A percentile compares a stretch with the other conserved stretches of the same genome.
Evolutionary conservation across 2,329 filamentous ascomycete genomes (phyloP).

Genomic region (Neodidymelliopsis sp.): DNA sequence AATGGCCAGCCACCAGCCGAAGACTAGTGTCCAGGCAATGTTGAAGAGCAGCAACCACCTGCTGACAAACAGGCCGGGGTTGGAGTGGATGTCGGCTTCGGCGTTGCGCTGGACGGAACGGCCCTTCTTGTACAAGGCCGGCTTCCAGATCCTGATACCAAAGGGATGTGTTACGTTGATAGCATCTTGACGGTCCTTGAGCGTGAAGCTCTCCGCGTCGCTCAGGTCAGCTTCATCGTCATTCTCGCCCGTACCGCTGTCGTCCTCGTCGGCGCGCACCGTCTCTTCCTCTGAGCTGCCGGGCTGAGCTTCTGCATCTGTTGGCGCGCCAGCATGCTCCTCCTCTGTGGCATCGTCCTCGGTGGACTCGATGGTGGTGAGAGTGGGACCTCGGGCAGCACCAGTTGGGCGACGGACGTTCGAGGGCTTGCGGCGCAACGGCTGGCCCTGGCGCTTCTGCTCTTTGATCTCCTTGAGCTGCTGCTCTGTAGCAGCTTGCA

Average conservation of each 20-base stretch:
- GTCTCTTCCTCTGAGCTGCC: conserved; percentile 49
- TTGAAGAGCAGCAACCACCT: conserved; percentile 89
- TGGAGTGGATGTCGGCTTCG: conserved; percentile 95
- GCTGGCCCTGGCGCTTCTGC: conserved; percentile 37
- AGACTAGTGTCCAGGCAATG: conserved; percentile 84
- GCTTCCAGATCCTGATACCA: conserved; percentile 98
- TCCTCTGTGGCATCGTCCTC: conserved; percentile 56
- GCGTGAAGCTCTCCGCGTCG: conserved; percentile 95
- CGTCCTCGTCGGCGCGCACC: conserved; percentile 45
- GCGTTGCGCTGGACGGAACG: conserved; percentile 96
- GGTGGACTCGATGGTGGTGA: conserved; percentile 59
- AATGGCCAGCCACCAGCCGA: conserved; percentile 94
- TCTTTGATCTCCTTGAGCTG: conserved; percentile 21
- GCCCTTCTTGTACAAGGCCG: conserved; percentile 96
- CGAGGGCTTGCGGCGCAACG: conserved; percentile 59
- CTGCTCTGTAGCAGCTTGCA: conserved; percentile 54
- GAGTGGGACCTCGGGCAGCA: conserved; percentile 54
- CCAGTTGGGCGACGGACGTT: conserved; percentile 56
- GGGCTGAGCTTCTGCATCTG: conserved; percentile 34
- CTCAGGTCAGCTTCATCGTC: conserved; percentile 73
- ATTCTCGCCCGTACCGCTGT: conserved; percentile 60
- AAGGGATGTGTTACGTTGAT: conserved; percentile 99
- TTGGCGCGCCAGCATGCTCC: conserved; percentile 31
- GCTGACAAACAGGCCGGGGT: conserved; percentile 86
- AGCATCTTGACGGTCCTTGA: conserved; percentile 94